Evolutionary conservation across 179 eudicot species (phyloP).

Genomic region (Corrigiola litoralis): DNA sequence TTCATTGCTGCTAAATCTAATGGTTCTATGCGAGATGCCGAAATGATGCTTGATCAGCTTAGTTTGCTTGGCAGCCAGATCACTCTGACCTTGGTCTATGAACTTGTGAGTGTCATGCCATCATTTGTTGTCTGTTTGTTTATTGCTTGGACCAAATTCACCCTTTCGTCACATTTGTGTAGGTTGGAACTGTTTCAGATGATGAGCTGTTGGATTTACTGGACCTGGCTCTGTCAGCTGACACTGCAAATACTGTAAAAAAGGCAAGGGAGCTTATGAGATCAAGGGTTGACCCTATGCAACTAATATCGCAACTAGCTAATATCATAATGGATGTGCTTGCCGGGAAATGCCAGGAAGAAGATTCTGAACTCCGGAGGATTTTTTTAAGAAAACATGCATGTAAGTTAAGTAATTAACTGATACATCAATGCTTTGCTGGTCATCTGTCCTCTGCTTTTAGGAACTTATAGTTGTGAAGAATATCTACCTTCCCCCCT

Average conservation of each 20-base stretch:
- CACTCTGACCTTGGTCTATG: constrained; percentile 61
- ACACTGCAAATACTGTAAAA: constrained; percentile 75
- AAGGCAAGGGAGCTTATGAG: constrained; percentile 87
- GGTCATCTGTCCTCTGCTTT: not conserved
- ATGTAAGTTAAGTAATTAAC: constrained; percentile 67
- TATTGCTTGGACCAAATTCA: constrained; percentile 6
- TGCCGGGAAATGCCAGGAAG: constrained; percentile 69
- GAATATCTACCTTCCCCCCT: too few relatives aligned
- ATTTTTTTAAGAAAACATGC: constrained; percentile 49
- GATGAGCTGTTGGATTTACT: constrained; percentile 79
- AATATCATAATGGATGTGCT: constrained; percentile 93
- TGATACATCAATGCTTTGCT: not conserved
- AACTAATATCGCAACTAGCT: constrained; percentile 83
- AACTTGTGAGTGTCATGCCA: constrained; percentile 56
- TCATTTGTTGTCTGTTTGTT: not conserved
- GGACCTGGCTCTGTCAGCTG: constrained; percentile 81
- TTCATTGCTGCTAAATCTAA: constrained; percentile 75
- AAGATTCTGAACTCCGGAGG: constrained; percentile 53
- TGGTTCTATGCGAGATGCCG: constrained; percentile 94
- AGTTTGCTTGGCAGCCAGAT: constrained; percentile 80
- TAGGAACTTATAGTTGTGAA: not conserved
- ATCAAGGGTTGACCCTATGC: constrained; percentile 88
- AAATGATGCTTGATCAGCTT: constrained; percentile 95
- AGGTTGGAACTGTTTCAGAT: constrained; percentile 90
- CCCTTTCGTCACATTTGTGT: constrained; percentile 19